Evolutionary conservation across 2,329 filamentous ascomycete species (phyloP).

Genomic region (Escovopsis sp.): DNA sequence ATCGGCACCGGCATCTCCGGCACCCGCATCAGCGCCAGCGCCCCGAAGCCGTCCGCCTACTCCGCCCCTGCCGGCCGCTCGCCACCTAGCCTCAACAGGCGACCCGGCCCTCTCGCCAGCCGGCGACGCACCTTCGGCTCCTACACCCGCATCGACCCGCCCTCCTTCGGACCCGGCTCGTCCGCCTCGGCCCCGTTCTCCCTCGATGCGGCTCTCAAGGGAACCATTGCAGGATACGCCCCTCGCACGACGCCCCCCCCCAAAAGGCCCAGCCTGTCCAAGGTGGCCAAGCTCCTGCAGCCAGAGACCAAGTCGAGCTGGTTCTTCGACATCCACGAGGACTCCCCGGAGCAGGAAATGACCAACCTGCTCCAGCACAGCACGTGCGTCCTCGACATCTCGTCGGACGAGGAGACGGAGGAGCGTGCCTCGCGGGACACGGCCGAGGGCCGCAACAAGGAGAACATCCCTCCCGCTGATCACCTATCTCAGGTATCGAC

Average conservation of each 20-base stretch:
- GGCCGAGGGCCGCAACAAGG: slow-evolving; percentile 61
- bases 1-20: slow-evolving; percentile 22
- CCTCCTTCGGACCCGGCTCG: slow-evolving; percentile 36
- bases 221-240: slow-evolving; percentile 52
- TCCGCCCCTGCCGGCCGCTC: slow-evolving; percentile 68
- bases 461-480: slow-evolving; percentile 71
- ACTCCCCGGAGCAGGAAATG: slow-evolving; percentile 79
- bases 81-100: slow-evolving; percentile 51
- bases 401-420: slow-evolving; percentile 66
- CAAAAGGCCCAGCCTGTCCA: slow-evolving; percentile 10
- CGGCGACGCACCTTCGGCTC: slow-evolving; percentile 50
- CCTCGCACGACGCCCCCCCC: slow-evolving; percentile 22
- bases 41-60: slow-evolving; percentile 36
- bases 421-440: slow-evolving; percentile 35
- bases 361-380: slow-evolving; percentile 88
- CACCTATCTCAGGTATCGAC: slow-evolving; percentile 45
- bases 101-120: slow-evolving; percentile 50
- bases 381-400: slow-evolving; percentile 75
- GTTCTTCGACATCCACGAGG: slow-evolving; percentile 92
- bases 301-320: slow-evolving; percentile 49
- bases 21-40: slow-evolving; percentile 12
- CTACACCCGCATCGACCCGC: slow-evolving; percentile 57
- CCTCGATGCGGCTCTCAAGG: slow-evolving; percentile 68
- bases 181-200: slow-evolving; percentile 53
- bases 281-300: slow-evolving; percentile 23